Percentiles rank a stretch among this genome's conserved stretches.
Conservation (phyloP, 202 grass and related monocot species). For the Elaeis oleifera region DNA sequence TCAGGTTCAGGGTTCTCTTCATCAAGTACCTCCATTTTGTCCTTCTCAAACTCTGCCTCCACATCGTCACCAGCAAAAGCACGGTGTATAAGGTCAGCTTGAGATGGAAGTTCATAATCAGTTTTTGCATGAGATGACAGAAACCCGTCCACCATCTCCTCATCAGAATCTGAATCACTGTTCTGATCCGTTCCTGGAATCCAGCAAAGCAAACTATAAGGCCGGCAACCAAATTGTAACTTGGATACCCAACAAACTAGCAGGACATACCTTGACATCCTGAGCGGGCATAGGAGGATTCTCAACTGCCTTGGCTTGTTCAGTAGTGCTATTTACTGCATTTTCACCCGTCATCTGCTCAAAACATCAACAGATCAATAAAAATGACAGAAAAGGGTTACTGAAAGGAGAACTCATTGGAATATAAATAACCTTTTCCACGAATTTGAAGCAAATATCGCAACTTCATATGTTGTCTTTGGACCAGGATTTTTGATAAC, state of each 20-base stretch:
- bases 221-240: not conserved
- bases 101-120: slow-evolving; percentile 60
- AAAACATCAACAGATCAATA: slow-evolving; percentile 13
- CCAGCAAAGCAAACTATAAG: slow-evolving; percentile 15
- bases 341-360: slow-evolving; percentile 45
- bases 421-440: slow-evolving; percentile 68
- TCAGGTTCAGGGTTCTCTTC: slow-evolving; percentile 92
- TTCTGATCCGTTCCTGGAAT: slow-evolving; percentile 32
- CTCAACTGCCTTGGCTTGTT: slow-evolving; percentile 19
- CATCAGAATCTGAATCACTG: slow-evolving; percentile 61
- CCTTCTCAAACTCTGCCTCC: slow-evolving; percentile 77
- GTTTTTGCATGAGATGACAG: slow-evolving; percentile 38
- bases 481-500: slow-evolving; percentile 38
- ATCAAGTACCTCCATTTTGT: slow-evolving; percentile 67
- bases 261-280: slow-evolving; percentile 28
- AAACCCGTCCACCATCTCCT: slow-evolving; percentile 85
- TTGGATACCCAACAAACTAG: not conserved
- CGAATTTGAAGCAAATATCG: slow-evolving; percentile 57
- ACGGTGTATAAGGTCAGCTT: slow-evolving; percentile 73
- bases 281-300: slow-evolving; percentile 15
- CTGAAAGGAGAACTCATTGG: slow-evolving; percentile 5
- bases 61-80: slow-evolving; percentile 98
- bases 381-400: not conserved
- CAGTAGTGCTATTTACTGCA: slow-evolving; percentile 21
- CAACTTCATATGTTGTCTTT: slow-evolving; percentile 89